Percentiles rank a stretch among this genome's conserved stretches.
These are phyloP conservation scores for Grammothele lineata DNA, from an alignment of 768 basidiomycete genomes.

Conservation along the genomic window DNA sequence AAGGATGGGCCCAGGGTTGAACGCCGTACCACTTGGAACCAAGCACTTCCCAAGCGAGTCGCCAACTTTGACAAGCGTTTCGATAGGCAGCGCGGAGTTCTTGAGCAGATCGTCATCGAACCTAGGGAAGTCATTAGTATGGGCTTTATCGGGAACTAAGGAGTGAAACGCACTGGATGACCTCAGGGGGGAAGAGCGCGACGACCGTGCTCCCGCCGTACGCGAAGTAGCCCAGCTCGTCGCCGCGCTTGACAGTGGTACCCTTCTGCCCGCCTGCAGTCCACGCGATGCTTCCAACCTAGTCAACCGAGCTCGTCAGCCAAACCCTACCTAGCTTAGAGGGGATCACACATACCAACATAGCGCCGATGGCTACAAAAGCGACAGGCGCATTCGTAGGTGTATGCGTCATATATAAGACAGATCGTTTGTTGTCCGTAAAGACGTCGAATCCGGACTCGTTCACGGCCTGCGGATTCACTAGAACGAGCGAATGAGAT, in stretches of 20 bases:
- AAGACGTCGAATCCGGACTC: slow-evolving; percentile 61
- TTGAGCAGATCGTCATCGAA: slow-evolving; percentile 60
- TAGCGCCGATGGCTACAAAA: slow-evolving; percentile 73
- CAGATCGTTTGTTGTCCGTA: slow-evolving; percentile 56
- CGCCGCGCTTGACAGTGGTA: slow-evolving; percentile 54
- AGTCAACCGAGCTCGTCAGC: no score
- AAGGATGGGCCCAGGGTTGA: no score
- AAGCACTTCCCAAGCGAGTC: slow-evolving; percentile 10
- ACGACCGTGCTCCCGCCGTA: slow-evolving; percentile 77
- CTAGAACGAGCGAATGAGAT: no score
- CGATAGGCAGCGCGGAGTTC: slow-evolving; percentile 51
- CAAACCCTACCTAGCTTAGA: no score
- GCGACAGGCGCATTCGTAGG: slow-evolving; percentile 49
- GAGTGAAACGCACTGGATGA: slow-evolving; percentile 40
- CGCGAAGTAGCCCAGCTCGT: slow-evolving; percentile 62
- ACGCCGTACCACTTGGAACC: no score
- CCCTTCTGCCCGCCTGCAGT: slow-evolving; percentile 51
- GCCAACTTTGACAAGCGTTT: slow-evolving; percentile 61
- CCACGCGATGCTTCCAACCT: slow-evolving; percentile 66
- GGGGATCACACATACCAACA: no score
- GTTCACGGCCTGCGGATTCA: slow-evolving; percentile 79
- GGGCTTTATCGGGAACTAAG: no score
- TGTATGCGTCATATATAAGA: slow-evolving; percentile 47
- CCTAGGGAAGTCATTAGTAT: no score
- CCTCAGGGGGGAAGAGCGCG: slow-evolving; percentile 52